Evolutionary conservation across 495 filamentous ascomycete genomes (phyloP).

Genomic region (Penicillium subrubescens): DNA sequence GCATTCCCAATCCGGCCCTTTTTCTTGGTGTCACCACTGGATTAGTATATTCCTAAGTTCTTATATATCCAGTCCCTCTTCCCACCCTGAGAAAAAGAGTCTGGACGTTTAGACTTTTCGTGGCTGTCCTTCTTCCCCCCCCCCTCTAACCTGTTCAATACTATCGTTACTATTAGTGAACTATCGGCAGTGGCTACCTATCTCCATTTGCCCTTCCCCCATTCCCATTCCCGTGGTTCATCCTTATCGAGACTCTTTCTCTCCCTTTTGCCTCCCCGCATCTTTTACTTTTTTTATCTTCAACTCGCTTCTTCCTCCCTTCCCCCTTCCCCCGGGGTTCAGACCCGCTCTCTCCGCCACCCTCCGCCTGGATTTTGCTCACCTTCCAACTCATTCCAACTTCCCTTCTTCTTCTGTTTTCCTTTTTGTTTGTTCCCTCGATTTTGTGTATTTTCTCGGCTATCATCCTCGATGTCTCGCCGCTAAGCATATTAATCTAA

Average conservation of each 20-base stretch:
- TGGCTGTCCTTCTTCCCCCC: not conserved
- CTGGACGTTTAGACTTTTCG: constrained; percentile 1
- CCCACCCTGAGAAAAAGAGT: not conserved
- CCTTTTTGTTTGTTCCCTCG: not conserved
- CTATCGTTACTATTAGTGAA: not conserved
- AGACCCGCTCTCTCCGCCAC: constrained; percentile 1
- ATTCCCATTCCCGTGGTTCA: not conserved
- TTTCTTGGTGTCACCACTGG: constrained; percentile 1
- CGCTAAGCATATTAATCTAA: not conserved
- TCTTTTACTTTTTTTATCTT: not conserved
- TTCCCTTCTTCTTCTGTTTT: not conserved
- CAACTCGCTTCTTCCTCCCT: not conserved
- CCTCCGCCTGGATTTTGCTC: not conserved
- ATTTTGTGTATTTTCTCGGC: not conserved
- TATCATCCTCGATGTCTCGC: not conserved
- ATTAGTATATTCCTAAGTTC: not conserved
- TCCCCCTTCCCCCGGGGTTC: not conserved
- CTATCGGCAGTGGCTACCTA: not conserved
- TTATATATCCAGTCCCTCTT: not conserved
- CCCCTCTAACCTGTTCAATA: not conserved
- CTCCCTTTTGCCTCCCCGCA: not conserved
- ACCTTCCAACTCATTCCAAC: not conserved
- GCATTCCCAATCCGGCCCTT: not conserved
- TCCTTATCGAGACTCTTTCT: not conserved
- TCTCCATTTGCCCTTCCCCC: no score